Conservation (phyloP, 768 basidiomycete genomes). For the Mycena sanguinolenta region DNA sequence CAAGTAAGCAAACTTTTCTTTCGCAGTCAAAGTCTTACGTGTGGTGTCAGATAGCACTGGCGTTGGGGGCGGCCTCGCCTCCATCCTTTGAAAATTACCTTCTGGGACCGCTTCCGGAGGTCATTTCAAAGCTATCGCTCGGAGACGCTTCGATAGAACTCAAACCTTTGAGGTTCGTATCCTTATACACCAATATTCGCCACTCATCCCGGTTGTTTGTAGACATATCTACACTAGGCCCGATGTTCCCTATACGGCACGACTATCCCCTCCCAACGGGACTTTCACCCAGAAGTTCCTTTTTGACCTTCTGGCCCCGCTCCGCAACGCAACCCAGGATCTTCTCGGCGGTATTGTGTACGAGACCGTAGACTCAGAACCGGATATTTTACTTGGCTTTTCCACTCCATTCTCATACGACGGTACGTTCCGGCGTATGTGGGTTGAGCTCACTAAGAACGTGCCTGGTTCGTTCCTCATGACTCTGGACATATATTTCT, state of each 20-base stretch:
- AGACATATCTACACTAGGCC: slow-evolving; percentile 37
- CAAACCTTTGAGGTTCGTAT: slow-evolving; percentile 27
- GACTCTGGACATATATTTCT: slow-evolving; percentile 69
- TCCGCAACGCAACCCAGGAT: slow-evolving; percentile 31
- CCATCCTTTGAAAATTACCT: slow-evolving; percentile 30
- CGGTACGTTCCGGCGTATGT: slow-evolving; percentile 68
- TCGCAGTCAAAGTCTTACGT: neutral
- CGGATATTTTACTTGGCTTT: slow-evolving; percentile 54
- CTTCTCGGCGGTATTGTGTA: slow-evolving; percentile 31
- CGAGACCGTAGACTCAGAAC: neutral
- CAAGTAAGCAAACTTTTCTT: neutral
- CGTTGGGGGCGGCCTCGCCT: slow-evolving; percentile 28
- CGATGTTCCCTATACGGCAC: slow-evolving; percentile 32
- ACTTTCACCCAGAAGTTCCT: slow-evolving; percentile 20
- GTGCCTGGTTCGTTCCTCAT: slow-evolving; percentile 66
- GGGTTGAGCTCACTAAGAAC: slow-evolving; percentile 66
- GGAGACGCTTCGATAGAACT: slow-evolving; percentile 9
- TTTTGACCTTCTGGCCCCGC: slow-evolving; percentile 10
- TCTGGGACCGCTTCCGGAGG: slow-evolving; percentile 32
- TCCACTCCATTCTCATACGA: slow-evolving; percentile 71
- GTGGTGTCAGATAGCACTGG: slow-evolving; percentile 20
- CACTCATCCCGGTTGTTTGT: neutral
- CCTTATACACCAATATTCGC: neutral
- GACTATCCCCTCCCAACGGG: slow-evolving; percentile 14
- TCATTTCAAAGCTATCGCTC: slow-evolving; percentile 29